Evolutionary conservation across 2,329 filamentous ascomycete species (phyloP).

Genomic region (Tolypocladium amazonense): DNA sequence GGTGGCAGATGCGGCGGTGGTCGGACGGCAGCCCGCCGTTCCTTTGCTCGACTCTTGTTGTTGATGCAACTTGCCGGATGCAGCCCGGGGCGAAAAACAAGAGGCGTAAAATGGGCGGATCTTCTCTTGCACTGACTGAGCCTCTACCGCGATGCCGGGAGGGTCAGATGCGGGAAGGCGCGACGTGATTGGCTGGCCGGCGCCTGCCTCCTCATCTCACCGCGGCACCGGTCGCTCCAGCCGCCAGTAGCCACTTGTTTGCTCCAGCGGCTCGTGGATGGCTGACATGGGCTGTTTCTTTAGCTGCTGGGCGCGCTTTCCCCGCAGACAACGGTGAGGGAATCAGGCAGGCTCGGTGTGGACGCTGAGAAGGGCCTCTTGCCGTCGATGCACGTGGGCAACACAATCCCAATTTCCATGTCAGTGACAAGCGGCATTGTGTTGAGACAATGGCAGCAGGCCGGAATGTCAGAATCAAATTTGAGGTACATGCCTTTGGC

Average conservation of each 20-base stretch:
- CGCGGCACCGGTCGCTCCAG: not conserved
- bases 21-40: not conserved
- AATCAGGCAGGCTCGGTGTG: not conserved
- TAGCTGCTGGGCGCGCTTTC: not conserved
- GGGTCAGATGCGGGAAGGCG: conserved; percentile 8
- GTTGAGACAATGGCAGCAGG: not conserved
- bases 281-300: not conserved
- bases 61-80: conserved; percentile 3
- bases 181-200: conserved; percentile 11
- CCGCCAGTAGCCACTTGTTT: not conserved
- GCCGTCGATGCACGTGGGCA: not conserved
- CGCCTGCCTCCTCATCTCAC: conserved; percentile 4
- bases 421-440: not conserved
- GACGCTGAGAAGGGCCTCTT: not conserved
- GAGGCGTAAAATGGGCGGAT: conserved; percentile 1
- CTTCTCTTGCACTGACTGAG: conserved; percentile 1
- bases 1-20: not conserved
- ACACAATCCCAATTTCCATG: not conserved
- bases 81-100: conserved; percentile 11
- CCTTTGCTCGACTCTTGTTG: not conserved
- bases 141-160: conserved; percentile 6
- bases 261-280: not conserved
- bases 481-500: not conserved
- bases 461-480: not conserved
- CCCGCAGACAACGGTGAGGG: not conserved